Percentiles rank a stretch among this genome's conserved stretches.
Conservation (phyloP, 163 green algal genomes). For the Trebouxia gelatinosa region DNA sequence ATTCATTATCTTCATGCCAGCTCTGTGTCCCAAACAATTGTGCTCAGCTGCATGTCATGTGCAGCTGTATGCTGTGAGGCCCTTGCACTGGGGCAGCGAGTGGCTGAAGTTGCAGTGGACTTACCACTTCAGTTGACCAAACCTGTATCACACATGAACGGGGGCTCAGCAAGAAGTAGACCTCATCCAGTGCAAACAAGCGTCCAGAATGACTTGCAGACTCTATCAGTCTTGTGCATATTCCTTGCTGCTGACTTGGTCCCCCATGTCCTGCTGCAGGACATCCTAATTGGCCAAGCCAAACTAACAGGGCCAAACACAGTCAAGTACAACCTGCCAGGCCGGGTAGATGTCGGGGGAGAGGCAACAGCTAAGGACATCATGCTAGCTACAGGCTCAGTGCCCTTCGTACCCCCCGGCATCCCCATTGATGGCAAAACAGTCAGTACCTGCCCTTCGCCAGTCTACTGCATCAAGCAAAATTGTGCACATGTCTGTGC, state of each 20-base stretch:
- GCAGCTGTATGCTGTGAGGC: too few relatives aligned
- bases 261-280: slow-evolving; percentile 58
- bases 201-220: too few relatives aligned
- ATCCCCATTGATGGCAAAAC: slow-evolving; percentile 98
- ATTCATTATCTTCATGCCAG: too few relatives aligned
- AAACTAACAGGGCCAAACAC: slow-evolving; percentile 84
- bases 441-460: slow-evolving; percentile 37
- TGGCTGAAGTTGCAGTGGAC: too few relatives aligned
- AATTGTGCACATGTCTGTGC: neutral
- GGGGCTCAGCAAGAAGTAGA: too few relatives aligned
- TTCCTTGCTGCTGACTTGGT: too few relatives aligned
- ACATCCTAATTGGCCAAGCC: slow-evolving; percentile 89
- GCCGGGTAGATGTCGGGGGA: slow-evolving; percentile 90
- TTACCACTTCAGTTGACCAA: too few relatives aligned
- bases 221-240: neutral
- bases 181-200: too few relatives aligned
- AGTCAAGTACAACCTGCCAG: slow-evolving; percentile 91
- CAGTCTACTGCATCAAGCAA: neutral
- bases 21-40: too few relatives aligned
- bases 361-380: slow-evolving; percentile 90
- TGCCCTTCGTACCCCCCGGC: slow-evolving; percentile 95
- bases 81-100: too few relatives aligned
- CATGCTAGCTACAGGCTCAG: slow-evolving; percentile 98
- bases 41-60: too few relatives aligned
- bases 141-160: too few relatives aligned